Conservation (phyloP, 768 basidiomycete genomes). For the Xanthoconium stramineum region DNA sequence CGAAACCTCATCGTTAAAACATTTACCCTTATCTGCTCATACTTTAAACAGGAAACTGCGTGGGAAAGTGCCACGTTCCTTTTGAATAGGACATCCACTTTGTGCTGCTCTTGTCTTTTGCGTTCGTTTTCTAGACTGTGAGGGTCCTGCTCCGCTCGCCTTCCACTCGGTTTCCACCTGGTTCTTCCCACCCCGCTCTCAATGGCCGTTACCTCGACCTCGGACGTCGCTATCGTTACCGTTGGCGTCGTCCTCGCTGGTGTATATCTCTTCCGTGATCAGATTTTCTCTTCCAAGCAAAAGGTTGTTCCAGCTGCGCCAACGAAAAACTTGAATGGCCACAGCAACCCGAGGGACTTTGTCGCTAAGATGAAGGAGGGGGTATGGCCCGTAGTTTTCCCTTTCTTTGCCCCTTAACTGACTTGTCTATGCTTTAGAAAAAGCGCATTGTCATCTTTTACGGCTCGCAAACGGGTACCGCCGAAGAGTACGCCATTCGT, state of each 20-base stretch:
- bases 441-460: conserved; percentile 97
- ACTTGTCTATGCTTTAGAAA: conserved; percentile 53
- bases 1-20: not conserved
- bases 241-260: conserved; percentile 75
- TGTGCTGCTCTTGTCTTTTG: conserved; percentile 15
- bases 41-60: conserved; percentile 26
- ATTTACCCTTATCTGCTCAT: conserved; percentile 6
- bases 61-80: conserved; percentile 42
- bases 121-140: not conserved
- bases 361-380: conserved; percentile 91
- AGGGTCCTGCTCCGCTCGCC: not conserved
- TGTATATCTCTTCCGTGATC: conserved; percentile 81
- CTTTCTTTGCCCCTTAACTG: conserved; percentile 1
- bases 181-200: conserved; percentile 15
- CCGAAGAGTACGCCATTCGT: conserved; percentile 96
- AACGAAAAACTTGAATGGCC: conserved; percentile 53
- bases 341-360: conserved; percentile 90
- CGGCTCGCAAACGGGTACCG: conserved; percentile 97
- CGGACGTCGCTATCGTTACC: conserved; percentile 70
- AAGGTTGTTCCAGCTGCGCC: conserved; percentile 49
- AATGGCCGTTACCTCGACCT: conserved; percentile 63
- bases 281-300: conserved; percentile 66
- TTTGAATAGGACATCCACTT: conserved; percentile 13
- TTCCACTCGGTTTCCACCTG: not conserved
- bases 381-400: conserved; percentile 46